These are phyloP conservation scores for Diaporthe australafricana DNA, from an alignment of 2,329 filamentous ascomycete species.

Conservation along the genomic window DNA sequence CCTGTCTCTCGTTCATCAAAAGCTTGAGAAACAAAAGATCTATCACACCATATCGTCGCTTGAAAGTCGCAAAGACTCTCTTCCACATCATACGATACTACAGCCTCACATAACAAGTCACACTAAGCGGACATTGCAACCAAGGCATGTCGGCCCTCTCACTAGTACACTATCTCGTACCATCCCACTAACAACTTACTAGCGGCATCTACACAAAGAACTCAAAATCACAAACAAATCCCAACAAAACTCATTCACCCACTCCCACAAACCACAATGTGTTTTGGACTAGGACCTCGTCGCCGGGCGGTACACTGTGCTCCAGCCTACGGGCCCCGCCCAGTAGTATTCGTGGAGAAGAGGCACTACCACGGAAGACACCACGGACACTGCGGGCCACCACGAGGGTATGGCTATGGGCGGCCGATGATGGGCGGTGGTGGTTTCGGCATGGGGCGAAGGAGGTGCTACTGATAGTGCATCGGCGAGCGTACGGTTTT, in stretches of 20 bases:
- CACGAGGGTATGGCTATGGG: neutral
- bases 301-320: neutral
- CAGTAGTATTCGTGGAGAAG: neutral
- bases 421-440: conserved; percentile 3
- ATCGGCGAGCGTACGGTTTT: too few species aligned
- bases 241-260: too few species aligned
- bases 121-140: neutral
- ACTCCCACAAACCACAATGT: neutral
- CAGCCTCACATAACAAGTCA: neutral
- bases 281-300: neutral
- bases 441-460: conserved; percentile 4
- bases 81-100: too few species aligned
- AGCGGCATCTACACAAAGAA: neutral
- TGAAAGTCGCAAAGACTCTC: neutral
- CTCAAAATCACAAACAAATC: neutral
- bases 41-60: neutral
- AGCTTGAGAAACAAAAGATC: neutral
- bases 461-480: neutral
- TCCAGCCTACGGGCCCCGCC: neutral
- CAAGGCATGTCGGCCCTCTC: neutral
- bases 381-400: neutral
- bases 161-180: rapidly evolving
- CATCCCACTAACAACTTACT: neutral
- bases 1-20: neutral
- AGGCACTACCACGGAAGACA: neutral